Base-by-base conservation (phyloP, 1,284 basidiomycete species). In the Stygiomarasmius scandens region DNA sequence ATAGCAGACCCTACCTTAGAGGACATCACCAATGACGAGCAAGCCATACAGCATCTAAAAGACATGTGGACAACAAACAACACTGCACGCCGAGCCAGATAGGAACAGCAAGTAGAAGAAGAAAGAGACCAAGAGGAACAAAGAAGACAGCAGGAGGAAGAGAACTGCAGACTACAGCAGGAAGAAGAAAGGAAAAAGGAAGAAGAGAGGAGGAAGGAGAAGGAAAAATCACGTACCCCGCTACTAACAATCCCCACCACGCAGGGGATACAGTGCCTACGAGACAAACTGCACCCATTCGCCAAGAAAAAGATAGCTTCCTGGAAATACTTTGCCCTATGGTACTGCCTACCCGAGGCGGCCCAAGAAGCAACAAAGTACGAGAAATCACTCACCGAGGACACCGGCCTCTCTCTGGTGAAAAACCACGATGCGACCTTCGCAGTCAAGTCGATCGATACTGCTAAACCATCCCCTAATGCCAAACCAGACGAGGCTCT, bases 331-430 rank as follows among this genome's bases (percentile, higher is more conserved):
- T 34, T 51, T 24, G 29, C 54, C 11, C 25, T 55, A 12, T 55
- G 54, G 54, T 49, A 55, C 25, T 49, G 23, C 48, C 44, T 48
- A 12, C 32, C 46, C 20, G 29, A 36, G 19, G 54, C 54, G 1
- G 8, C 3, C 10, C 4, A 36, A 16, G 54, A 55, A 50, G 34
- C 54, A 3, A 12, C 14, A 8, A 24, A 43, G 5, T 16, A 20
- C 32, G 32, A 19, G 8, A 4, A 34, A 5, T 23, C 10, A 5
- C 6, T 27, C 8, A 24, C 34, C 5, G 34, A 55, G 3, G 47
- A 48, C 46, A 41, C 24, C 29, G 32, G 19, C 9, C 41, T 55
- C 36, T 20, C 22, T 16, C 9, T 55, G 11, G 14, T 22, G 8
- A 49, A 43, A 29, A 45, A 50, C 34, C 11, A 6, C 8, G 34